Percentiles rank a stretch among this genome's conserved stretches.
These are phyloP conservation scores for Boletales sp. DNA, from an alignment of 768 basidiomycete species.

Conservation along the genomic window DNA sequence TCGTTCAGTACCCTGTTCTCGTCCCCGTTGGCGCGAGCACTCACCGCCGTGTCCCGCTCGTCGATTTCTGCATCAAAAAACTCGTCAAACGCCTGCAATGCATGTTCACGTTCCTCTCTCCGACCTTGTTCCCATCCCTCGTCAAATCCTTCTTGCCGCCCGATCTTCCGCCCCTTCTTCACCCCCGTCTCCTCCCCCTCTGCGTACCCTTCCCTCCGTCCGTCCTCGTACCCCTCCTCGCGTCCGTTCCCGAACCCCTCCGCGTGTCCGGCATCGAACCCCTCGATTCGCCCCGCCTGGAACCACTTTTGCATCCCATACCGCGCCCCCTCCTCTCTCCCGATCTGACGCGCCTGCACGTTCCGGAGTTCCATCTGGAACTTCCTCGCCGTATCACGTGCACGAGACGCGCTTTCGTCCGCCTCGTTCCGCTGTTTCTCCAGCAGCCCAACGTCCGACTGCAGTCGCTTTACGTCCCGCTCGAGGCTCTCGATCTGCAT, in stretches of 20 bases:
- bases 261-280: conserved; percentile 43
- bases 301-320: conserved; percentile 43
- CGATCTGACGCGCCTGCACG: conserved; percentile 41
- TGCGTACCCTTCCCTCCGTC: conserved; percentile 37
- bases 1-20: too few relatives aligned
- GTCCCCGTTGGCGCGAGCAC: conserved; percentile 2
- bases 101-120: conserved; percentile 50
- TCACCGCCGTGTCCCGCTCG: conserved; percentile 21
- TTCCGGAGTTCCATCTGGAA: conserved; percentile 43
- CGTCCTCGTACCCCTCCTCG: conserved; percentile 40
- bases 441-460: conserved; percentile 25
- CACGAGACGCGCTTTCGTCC: conserved; percentile 41
- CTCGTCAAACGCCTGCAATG: conserved; percentile 55
- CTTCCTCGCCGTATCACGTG: conserved; percentile 41
- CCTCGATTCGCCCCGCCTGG: conserved; percentile 42
- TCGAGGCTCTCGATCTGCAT: conserved; percentile 46
- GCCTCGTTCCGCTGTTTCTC: conserved; percentile 39
- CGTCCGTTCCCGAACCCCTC: conserved; percentile 46
- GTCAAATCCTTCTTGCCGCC: conserved; percentile 30
- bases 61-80: conserved; percentile 47
- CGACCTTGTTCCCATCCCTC: conserved; percentile 38
- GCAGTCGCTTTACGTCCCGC: conserved; percentile 39
- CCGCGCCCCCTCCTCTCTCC: conserved; percentile 40
- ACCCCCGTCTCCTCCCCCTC: conserved; percentile 36
- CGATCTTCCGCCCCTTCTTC: conserved; percentile 29